phyloP scores from a whole-genome alignment of 306 rosid genomes.

The Carpinus fangiana region DNA sequence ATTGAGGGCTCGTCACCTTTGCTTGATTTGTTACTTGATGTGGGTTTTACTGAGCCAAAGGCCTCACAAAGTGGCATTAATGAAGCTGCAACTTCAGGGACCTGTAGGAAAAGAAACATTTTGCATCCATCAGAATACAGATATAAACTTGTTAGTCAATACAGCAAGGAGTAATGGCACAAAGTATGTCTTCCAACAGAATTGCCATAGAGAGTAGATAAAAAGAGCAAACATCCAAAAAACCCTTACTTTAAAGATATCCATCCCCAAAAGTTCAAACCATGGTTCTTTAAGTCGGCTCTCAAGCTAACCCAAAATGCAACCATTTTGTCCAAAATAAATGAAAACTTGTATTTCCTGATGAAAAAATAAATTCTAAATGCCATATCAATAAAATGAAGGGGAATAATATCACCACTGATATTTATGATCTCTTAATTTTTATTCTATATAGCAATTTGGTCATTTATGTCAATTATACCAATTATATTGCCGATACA shows the following conservation, averaged over 20 bases:
- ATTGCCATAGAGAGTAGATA: slow-evolving; percentile 13
- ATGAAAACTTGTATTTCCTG: too few relatives aligned
- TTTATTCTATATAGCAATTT: not conserved
- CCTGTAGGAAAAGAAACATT: slow-evolving; percentile 42
- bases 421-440: not conserved
- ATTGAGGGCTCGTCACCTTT: slow-evolving; percentile 50
- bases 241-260: not conserved
- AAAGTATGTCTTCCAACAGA: slow-evolving; percentile 10
- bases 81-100: slow-evolving; percentile 68
- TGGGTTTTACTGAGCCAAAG: slow-evolving; percentile 66
- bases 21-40: slow-evolving; percentile 35
- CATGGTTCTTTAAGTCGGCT: slow-evolving; percentile 13
- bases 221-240: slow-evolving; percentile 7
- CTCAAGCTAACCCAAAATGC: slow-evolving; percentile 14
- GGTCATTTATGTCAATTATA: not conserved
- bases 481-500: not conserved
- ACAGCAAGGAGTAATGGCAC: slow-evolving; percentile 2
- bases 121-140: slow-evolving; percentile 27
- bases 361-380: not conserved
- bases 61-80: slow-evolving; percentile 77
- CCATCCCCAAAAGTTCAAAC: slow-evolving; percentile 9
- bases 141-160: slow-evolving; percentile 6
- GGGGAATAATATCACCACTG: not conserved
- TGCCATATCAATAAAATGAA: not conserved
- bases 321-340: not conserved